Base-by-base conservation (phyloP, 768 basidiomycete genomes). In the Mycena pura region DNA sequence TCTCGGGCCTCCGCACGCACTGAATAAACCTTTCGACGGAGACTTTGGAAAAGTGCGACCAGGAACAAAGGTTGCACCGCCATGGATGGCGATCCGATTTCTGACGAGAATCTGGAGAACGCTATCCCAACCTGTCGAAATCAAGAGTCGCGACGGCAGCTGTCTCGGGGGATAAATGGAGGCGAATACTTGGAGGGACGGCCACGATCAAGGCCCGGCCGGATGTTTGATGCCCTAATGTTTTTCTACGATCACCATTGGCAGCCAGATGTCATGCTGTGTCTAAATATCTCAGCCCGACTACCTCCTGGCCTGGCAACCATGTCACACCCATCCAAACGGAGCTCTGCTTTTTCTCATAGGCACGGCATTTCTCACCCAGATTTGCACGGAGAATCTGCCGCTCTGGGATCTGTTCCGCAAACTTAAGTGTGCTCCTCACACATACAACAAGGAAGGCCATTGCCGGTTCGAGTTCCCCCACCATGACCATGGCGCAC, bases 401-500 rank as follows among this genome's bases (percentile, higher is more conserved):
- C 61, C 55, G 49, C 22, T 58, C 52, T 59, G 31, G 55, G 60
- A 53, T 66, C 46, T 62, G 60, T 59, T 66, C 53, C 50, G 57
- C 46, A 63, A 48, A 46, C 46, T 66, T 57, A 63, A 63, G 61
- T 63, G 57, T 57, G 29, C 40, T 24, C 38, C 34, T 50, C 36
- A 41, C 48, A 58, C 5, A 36, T 51, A 15, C 21, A 28, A 52
- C n/a, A n/a, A n/a, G n/a, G n/a, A n/a, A n/a, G n/a, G n/a, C n/a
- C n/a, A n/a, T n/a, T n/a, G n/a, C n/a, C 72, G 57, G 60, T 57
- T 47, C 54, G 46, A 59, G 62, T 57, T 32, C 60, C 65, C 65
- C 69, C 68, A 63, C 65, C 68, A 29, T 47, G n/a, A 68, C 64
- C 68, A 86, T 87, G 86, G 82, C 84, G 56, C 79, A 81, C 72